phyloP scores from a whole-genome alignment of 305 asterid species.

The Fraxinus sp. region DNA sequence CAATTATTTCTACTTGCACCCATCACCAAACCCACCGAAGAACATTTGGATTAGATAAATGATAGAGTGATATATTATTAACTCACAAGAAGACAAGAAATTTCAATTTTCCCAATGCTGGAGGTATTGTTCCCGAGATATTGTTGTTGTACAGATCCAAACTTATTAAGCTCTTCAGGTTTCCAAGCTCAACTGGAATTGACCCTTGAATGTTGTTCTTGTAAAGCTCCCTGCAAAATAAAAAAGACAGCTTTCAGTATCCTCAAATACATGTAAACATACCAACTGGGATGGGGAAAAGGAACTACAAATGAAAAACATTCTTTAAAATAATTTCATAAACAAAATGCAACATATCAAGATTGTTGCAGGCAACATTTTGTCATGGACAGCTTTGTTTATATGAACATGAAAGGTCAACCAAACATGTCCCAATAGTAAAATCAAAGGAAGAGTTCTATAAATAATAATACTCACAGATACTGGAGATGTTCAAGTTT shows the following conservation, averaged over 20 bases:
- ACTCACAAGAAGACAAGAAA: conserved; percentile 84
- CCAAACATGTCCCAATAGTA: conserved; percentile 1
- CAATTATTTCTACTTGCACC: not conserved
- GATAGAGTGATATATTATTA: conserved; percentile 9
- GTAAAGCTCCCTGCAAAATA: conserved; percentile 75
- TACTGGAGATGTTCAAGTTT: conserved; percentile 88
- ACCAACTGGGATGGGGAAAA: not conserved
- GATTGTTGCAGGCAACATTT: conserved; percentile 9
- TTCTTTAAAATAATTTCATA: conserved; percentile 1
- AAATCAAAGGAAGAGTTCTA: conserved; percentile 12
- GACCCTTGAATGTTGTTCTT: conserved; percentile 76
- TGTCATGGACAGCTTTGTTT: not conserved
- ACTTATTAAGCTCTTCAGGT: conserved; percentile 82
- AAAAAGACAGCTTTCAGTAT: conserved; percentile 9
- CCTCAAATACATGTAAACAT: conserved; percentile 1
- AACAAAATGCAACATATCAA: conserved; percentile 10
- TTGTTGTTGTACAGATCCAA: conserved; percentile 94
- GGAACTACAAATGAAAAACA: conserved; percentile 1
- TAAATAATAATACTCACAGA: conserved; percentile 52
- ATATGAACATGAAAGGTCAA: not conserved
- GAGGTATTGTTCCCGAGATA: conserved; percentile 67
- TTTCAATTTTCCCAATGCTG: conserved; percentile 74
- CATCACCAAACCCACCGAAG: conserved; percentile 11
- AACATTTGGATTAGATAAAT: conserved; percentile 17
- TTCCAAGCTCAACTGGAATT: conserved; percentile 85